Evolutionary conservation across 108 stramenopile genomes (phyloP), one percentile per base, ranked within the genome.

Genomic region (Nannochloropsis oceanica): DNA sequence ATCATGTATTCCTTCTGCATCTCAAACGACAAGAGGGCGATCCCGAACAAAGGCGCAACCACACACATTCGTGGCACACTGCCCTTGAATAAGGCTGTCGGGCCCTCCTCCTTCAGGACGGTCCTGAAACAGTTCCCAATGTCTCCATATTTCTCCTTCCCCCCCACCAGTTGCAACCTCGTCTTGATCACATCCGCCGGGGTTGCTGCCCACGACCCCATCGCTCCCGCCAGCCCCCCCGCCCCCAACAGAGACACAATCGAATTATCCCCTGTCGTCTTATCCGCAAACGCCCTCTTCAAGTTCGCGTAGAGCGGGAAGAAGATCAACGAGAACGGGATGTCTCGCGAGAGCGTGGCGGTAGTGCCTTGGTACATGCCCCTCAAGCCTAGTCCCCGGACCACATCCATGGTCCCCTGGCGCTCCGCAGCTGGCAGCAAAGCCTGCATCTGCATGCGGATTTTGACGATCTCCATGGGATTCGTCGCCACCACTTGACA

Each of bases 391-490:
- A 93, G 44, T 12, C 90, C 87, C 26, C 85, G 79, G 20, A 92
- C 89, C 44, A 92, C 86, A 12, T 84, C 87, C 43, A 86, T 84
- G 12, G 81, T 81, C 8, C 22, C 3, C 22, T n/a, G 42, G 1
- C 86, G 44, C 81, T 79, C 50, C 79, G 25, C 43, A 22, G 79
- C 79, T 84, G 90, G 24, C 88, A 44, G 24, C 84, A 84, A 11
- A 50, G 80, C 90, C 46, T 79, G 84, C 27, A 90, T 44, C 84
- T 93, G 93, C 91, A 94, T 59, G 34, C 93, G 89, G 85, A 93
- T 93, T 85, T 94, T 94, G 44, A 89, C 85, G 44, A 93, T 87
- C 84, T 94, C 94, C 90, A 93, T 90, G 25, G 94, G 94, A 86
- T 93, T 94, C 18, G 93, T 93, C 26, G 92, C 93, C 20, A 93